phyloP scores from a whole-genome alignment of 306 rosid genomes.

The Cyclanthera cordifolia region DNA sequence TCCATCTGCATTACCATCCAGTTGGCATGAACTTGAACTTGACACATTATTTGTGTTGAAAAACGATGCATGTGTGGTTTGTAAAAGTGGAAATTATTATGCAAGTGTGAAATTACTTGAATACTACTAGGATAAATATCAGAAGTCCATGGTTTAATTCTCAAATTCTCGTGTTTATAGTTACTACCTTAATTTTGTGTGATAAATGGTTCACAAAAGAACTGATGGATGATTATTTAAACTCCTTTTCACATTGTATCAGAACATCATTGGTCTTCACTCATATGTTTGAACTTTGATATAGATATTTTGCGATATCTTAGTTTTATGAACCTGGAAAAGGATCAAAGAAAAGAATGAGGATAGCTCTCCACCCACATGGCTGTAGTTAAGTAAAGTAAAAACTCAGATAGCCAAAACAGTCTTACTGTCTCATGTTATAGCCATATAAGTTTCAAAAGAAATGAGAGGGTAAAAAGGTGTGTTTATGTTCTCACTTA shows the following conservation, averaged over 20 bases:
- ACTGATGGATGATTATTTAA: neutral
- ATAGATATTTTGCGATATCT: neutral
- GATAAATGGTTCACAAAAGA: neutral
- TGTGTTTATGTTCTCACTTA: no score
- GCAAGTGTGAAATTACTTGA: neutral
- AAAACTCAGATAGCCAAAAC: neutral
- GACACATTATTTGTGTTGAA: neutral
- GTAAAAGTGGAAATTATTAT: neutral
- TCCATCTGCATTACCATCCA: neutral
- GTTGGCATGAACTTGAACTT: conserved; percentile 13
- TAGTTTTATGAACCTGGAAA: neutral
- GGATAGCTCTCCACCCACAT: neutral
- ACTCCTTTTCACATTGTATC: neutral
- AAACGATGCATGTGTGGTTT: neutral
- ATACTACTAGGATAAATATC: neutral
- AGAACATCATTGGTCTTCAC: neutral
- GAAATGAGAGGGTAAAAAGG: neutral
- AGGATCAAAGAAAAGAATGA: neutral
- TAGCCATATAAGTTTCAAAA: neutral
- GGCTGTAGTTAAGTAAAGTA: neutral
- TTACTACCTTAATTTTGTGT: neutral
- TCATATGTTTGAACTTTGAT: neutral
- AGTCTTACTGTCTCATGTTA: neutral
- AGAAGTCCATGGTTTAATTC: neutral
- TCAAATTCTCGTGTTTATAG: neutral